phyloP scores from a whole-genome alignment of 176 grass and related monocot species.

The Dactylis glomerata region DNA sequence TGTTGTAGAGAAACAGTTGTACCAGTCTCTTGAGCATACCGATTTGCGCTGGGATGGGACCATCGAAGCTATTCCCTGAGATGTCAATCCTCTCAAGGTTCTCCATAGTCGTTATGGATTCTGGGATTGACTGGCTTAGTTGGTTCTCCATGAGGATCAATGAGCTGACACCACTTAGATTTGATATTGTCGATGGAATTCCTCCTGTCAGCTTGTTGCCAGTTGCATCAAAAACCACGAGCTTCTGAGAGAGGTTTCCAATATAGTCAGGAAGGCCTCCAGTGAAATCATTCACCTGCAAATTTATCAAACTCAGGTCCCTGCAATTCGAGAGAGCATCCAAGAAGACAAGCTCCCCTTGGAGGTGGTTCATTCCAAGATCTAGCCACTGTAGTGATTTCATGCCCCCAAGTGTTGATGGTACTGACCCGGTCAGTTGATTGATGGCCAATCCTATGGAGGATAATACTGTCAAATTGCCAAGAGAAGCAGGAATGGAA shows the following conservation, averaged over 20 bases:
- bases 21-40: background rate
- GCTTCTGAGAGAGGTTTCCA: background rate
- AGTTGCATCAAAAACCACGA: background rate
- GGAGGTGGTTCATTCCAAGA: background rate
- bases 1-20: background rate
- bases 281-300: background rate
- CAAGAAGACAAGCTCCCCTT: conserved; percentile 3
- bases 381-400: background rate
- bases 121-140: background rate
- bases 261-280: background rate
- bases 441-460: background rate
- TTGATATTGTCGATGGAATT: background rate
- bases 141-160: background rate
- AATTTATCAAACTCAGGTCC: background rate
- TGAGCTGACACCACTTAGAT: background rate
- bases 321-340: background rate
- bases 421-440: background rate
- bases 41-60: background rate
- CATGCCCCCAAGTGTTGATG: background rate
- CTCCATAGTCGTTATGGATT: background rate
- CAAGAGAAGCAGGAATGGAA: background rate
- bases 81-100: background rate
- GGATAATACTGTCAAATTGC: background rate
- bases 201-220: background rate
- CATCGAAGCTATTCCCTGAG: background rate